These are phyloP conservation scores for Rhododendron vialii DNA, from an alignment of 148 eudicot genomes.

Conservation along the genomic window DNA sequence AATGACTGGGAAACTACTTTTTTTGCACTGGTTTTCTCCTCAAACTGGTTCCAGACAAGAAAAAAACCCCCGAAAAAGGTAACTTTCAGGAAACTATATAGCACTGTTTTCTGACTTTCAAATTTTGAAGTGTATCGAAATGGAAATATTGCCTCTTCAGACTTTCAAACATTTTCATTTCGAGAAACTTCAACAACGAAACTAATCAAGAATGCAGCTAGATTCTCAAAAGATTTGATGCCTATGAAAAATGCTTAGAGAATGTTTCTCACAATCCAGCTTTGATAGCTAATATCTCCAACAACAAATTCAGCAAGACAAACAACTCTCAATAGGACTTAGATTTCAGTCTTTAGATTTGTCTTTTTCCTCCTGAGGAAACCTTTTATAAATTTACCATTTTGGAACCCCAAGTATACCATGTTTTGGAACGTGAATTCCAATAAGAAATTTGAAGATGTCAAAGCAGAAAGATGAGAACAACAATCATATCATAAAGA, in stretches of 20 bases:
- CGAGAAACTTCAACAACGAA: neutral
- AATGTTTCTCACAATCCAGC: neutral
- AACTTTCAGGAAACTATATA: too few relatives aligned
- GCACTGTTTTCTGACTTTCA: too few relatives aligned
- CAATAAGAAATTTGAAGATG: neutral
- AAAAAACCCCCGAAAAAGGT: too few relatives aligned
- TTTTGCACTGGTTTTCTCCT: too few relatives aligned
- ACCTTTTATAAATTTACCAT: neutral
- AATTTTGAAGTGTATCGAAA: neutral
- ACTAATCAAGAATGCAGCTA: neutral
- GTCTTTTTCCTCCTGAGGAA: neutral
- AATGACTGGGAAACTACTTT: too few relatives aligned
- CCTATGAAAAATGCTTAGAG: neutral
- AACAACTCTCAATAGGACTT: neutral
- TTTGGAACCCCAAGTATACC: neutral
- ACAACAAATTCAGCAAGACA: neutral
- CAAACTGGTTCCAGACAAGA: too few relatives aligned
- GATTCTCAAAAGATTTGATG: neutral
- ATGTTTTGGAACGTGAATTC: neutral
- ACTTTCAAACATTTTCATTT: neutral
- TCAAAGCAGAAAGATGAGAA: neutral
- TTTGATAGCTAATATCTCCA: neutral
- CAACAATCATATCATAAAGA: neutral
- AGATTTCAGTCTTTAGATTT: neutral
- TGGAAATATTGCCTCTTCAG: neutral